A percentile compares a stretch with the other conserved stretches of the same genome.
Conservation (phyloP, 163 green algal genomes). For the Coccomyxa subellipsoidea region DNA sequence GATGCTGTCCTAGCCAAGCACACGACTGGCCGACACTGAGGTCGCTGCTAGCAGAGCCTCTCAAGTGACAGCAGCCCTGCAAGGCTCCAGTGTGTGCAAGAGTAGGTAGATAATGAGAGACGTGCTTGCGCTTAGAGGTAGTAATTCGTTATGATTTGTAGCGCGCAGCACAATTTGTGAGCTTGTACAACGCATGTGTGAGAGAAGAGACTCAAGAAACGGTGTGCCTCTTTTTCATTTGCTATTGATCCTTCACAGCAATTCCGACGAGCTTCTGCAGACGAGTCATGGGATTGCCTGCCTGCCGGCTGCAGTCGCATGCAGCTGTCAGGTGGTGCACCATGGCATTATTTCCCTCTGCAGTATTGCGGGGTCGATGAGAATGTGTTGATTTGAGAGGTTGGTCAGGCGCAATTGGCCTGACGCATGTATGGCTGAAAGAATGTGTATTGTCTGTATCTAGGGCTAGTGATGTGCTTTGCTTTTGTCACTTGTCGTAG, state of each 20-base stretch:
- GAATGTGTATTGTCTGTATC: neutral
- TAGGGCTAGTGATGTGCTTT: neutral
- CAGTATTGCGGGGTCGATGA: neutral
- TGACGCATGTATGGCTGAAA: neutral
- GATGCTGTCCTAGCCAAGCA: neutral
- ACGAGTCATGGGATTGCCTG: neutral
- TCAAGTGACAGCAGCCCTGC: no score
- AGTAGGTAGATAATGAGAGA: neutral
- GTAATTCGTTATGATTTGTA: no score
- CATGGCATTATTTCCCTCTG: neutral
- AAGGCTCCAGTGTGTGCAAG: no score
- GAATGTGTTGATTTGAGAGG: neutral
- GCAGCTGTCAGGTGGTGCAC: neutral
- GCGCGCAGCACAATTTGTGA: neutral
- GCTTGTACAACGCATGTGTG: neutral
- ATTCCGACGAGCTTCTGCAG: neutral
- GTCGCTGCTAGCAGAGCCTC: no score
- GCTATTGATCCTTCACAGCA: neutral
- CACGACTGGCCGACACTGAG: neutral
- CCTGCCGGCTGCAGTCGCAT: neutral
- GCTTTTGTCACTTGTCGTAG: no score
- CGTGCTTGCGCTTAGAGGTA: neutral
- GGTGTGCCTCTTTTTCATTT: neutral
- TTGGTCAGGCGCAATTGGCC: neutral
- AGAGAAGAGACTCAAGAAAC: neutral